Evolutionary conservation across 2,329 filamentous ascomycete species (phyloP).

Genomic region (Ascomycota sp.): DNA sequence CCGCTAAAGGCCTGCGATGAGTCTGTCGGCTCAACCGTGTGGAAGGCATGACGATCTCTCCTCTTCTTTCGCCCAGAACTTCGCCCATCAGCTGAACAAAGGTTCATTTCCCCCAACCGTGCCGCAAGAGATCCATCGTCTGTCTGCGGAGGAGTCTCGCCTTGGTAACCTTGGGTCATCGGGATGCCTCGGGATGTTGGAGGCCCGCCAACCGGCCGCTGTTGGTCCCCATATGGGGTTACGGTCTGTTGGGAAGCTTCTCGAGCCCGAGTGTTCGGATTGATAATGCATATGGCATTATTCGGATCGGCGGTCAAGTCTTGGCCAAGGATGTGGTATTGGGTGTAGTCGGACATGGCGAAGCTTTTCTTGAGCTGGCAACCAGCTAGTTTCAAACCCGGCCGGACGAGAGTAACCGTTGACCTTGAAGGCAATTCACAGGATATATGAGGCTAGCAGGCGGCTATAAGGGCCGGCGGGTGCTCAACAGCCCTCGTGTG

Average conservation of each 20-base stretch:
- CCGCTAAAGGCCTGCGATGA: constrained; percentile 51
- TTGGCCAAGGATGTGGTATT: constrained; percentile 36
- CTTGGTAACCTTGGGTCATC: constrained; percentile 10
- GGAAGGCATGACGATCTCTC: constrained; percentile 88
- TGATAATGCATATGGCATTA: constrained; percentile 28
- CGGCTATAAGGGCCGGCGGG: too few species aligned
- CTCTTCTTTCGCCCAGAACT: constrained; percentile 51
- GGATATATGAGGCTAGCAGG: too few species aligned
- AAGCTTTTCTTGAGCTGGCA: too few species aligned
- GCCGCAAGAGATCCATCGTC: constrained; percentile 35
- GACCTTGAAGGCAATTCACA: too few species aligned
- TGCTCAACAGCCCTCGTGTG: too few species aligned
- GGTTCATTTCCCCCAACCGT: constrained; percentile 60
- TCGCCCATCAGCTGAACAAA: constrained; percentile 26
- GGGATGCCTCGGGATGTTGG: constrained; percentile 6
- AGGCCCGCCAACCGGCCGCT: constrained; percentile 1
- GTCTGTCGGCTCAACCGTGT: constrained; percentile 56
- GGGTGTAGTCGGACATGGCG: constrained; percentile 33
- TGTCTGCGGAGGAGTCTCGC: constrained; percentile 11
- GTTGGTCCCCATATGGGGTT: constrained; percentile 2
- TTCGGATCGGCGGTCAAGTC: constrained; percentile 33
- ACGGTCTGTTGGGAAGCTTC: constrained; percentile 8
- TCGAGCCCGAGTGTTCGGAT: constrained; percentile 27
- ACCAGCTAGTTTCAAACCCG: too few species aligned
- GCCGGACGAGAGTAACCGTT: too few species aligned